phyloP scores from a whole-genome alignment of 495 filamentous ascomycete genomes.

The Trichoderma gamsii region DNA sequence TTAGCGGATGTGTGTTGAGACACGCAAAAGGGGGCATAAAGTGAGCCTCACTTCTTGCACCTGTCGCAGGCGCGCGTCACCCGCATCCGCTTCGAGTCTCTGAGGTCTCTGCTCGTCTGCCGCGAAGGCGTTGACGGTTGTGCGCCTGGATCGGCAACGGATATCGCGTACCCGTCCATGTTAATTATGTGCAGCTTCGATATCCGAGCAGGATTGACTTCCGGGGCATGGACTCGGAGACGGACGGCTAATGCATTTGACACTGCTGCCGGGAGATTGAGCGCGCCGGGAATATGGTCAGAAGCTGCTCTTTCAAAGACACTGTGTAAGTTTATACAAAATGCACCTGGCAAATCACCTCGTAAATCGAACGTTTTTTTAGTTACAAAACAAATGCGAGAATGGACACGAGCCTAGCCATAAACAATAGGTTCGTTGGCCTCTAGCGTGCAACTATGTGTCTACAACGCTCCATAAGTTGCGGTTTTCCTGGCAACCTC shows the following conservation, averaged over 20 bases:
- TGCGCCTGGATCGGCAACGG: slow-evolving; percentile 1
- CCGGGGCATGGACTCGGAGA: slow-evolving; percentile 4
- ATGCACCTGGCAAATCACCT: not conserved
- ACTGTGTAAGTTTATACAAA: not conserved
- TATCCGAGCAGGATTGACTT: not conserved
- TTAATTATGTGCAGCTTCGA: not conserved
- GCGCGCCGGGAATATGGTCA: not conserved
- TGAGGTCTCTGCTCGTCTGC: not conserved
- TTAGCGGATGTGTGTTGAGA: not conserved
- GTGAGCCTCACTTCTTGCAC: slow-evolving; percentile 27
- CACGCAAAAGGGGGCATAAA: not conserved
- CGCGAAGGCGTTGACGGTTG: slow-evolving; percentile 9
- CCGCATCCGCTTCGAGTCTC: slow-evolving; percentile 20
- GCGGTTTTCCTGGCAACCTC: not conserved
- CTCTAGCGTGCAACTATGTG: not conserved
- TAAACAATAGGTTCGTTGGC: not conserved
- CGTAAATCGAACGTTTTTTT: not conserved
- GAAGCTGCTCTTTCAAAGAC: not conserved
- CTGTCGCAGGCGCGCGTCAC: slow-evolving; percentile 32
- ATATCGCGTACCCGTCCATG: slow-evolving; percentile 11
- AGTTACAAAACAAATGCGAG: not conserved
- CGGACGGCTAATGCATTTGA: slow-evolving; percentile 7
- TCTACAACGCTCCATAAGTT: not conserved
- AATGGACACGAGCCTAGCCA: not conserved
- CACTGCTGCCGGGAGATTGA: not conserved